phyloP scores from a whole-genome alignment of 2,329 filamentous ascomycete species.

The Alternaria brassicicola region DNA sequence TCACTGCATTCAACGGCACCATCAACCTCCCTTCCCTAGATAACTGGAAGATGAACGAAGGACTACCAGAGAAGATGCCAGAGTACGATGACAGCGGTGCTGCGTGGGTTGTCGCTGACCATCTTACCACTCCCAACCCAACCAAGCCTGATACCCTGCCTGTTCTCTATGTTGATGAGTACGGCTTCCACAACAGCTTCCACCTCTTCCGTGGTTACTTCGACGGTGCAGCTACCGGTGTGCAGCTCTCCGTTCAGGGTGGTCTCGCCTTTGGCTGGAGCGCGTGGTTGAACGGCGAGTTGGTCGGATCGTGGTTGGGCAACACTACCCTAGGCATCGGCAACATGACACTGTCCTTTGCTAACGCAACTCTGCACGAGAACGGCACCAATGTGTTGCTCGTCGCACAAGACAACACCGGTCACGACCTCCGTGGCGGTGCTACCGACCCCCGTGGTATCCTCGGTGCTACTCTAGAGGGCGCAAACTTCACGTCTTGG shows the following conservation, averaged over 20 bases:
- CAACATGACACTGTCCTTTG: slow-evolving; percentile 57
- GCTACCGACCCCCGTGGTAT: slow-evolving; percentile 61
- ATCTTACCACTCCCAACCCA: slow-evolving; percentile 47
- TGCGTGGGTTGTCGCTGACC: slow-evolving; percentile 53
- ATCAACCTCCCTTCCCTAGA: slow-evolving; percentile 51
- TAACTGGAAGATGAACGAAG: slow-evolving; percentile 57
- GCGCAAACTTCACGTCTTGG: slow-evolving; percentile 58
- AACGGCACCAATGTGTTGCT: slow-evolving; percentile 56
- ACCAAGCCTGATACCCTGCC: slow-evolving; percentile 48
- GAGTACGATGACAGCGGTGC: slow-evolving; percentile 53
- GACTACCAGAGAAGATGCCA: slow-evolving; percentile 55
- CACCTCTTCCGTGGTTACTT: slow-evolving; percentile 53
- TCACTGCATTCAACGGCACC: slow-evolving; percentile 31
- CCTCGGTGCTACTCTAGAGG: slow-evolving; percentile 58
- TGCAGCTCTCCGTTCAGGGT: slow-evolving; percentile 60
- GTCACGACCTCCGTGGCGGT: slow-evolving; percentile 61
- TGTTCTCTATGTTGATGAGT: slow-evolving; percentile 52
- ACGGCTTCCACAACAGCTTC: slow-evolving; percentile 52
- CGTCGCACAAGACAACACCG: slow-evolving; percentile 65
- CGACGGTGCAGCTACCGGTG: slow-evolving; percentile 47
- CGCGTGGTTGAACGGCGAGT: slow-evolving; percentile 63
- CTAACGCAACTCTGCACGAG: slow-evolving; percentile 54
- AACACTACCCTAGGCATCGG: slow-evolving; percentile 49
- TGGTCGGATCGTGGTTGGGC: slow-evolving; percentile 63
- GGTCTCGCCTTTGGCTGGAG: slow-evolving; percentile 64